Evolutionary conservation across 371 early-diverging fungal genomes (phyloP), one percentile per base, ranked within the genome.

Genomic region (Parasitella parasitica): DNA sequence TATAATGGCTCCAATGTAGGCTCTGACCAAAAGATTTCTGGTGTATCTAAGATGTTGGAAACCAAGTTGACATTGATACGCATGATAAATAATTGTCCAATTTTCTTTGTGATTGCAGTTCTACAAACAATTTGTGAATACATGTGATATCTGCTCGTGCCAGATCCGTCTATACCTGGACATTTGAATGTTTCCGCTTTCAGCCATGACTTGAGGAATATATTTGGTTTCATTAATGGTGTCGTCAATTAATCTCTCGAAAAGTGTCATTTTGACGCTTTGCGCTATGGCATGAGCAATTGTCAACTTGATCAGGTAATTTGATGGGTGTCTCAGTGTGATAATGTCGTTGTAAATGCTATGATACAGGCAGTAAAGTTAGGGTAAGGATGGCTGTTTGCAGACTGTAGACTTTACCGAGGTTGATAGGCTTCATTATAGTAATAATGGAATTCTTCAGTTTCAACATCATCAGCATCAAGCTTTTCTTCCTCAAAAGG

Each of bases 361-460:
- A 35, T 48, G 1, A 6, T 36, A 15, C 41, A 35, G 38, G 20
- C 8, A 30, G 32, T 30, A 30, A 11, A 11, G 32, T 32, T 2
- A 32, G 3, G 4, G 4, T 32, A 8, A 32, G 32, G 32, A 2
- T 32, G 6, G 4, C 6, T 32, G 11, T 32, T 32, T 32, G 32
- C 32, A 32, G 11, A 3, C 11, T 5, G 30, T 5, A 32, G 4
- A 6, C 20, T 50, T 70, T 85, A 77, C 86, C 87, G 72, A 79
- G 91, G 84, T 76, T 92, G 72, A 82, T 87, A 68, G 64, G 80
- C 52, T 70, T 80, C 69, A 75, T 89, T 91, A 78, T 96, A 95
- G 61, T 92, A 89, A 68, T 91, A 96, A 72, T 91, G 86, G 70
- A 98, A 95, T 70, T 94, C 94, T 70, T 98, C 97, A 1, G 85